These are phyloP conservation scores for Nicotiana otophora DNA, from an alignment of 257 asterid genomes.

Conservation along the genomic window DNA sequence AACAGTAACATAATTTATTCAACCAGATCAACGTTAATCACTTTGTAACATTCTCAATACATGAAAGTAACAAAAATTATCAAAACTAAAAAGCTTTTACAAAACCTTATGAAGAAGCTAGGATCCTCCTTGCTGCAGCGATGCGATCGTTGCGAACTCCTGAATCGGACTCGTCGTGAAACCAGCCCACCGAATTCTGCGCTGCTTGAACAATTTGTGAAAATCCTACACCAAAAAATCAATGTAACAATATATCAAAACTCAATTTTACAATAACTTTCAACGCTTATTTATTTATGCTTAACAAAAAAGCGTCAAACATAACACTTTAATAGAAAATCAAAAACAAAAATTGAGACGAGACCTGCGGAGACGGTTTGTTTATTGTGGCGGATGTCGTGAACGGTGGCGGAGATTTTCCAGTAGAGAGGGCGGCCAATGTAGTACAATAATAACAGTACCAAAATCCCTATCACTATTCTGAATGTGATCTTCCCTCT, in stretches of 20 bases:
- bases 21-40: background rate
- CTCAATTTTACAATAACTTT: background rate
- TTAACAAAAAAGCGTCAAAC: background rate
- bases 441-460: conserved; percentile 41
- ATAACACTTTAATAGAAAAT: background rate
- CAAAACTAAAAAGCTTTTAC: conserved; percentile 17
- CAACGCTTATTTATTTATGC: background rate
- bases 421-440: conserved; percentile 84
- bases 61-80: background rate
- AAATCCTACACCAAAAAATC: conserved; percentile 42
- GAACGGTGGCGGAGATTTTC: conserved; percentile 82
- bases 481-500: conserved; percentile 46
- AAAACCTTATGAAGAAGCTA: conserved; percentile 34
- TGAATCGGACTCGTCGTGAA: conserved; percentile 54
- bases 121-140: conserved; percentile 42
- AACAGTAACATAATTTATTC: background rate
- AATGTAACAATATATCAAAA: background rate
- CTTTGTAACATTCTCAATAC: background rate
- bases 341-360: background rate
- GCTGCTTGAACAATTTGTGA: conserved; percentile 71
- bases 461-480: conserved; percentile 25
- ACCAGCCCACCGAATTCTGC: conserved; percentile 77
- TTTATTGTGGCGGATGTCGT: conserved; percentile 77
- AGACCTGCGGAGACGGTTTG: conserved; percentile 81
- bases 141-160: conserved; percentile 28